A percentile compares a stretch with the other conserved stretches of the same genome.
phyloP scores from a whole-genome alignment of 345 rosid genomes.

The Citrus unshiu region DNA sequence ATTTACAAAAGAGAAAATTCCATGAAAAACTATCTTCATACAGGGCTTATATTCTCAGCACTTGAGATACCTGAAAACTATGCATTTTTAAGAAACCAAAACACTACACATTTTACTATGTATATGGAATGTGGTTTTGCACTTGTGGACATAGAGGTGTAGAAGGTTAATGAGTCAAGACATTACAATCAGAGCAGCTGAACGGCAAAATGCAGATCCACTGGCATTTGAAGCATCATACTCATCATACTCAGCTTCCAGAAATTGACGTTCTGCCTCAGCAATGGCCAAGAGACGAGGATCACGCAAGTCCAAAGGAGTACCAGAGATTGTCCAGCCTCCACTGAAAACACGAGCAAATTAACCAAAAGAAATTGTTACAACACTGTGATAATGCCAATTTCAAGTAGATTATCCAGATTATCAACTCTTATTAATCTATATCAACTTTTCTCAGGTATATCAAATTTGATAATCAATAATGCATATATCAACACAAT shows the following conservation, averaged over 20 bases:
- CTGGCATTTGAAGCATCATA: slow-evolving; percentile 73
- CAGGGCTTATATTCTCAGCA: background rate
- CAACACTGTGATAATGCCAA: background rate
- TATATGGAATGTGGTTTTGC: background rate
- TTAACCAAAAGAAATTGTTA: background rate
- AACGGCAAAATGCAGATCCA: slow-evolving; percentile 91
- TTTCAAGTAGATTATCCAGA: background rate
- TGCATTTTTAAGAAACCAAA: background rate
- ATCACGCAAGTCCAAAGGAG: slow-evolving; percentile 71
- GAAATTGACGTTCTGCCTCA: slow-evolving; percentile 84
- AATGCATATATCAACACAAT: background rate
- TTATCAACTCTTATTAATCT: background rate
- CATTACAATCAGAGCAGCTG: slow-evolving; percentile 80
- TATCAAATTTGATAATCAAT: background rate
- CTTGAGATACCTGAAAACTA: background rate
- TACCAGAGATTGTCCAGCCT: slow-evolving; percentile 91
- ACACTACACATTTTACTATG: background rate
- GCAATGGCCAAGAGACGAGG: slow-evolving; percentile 86
- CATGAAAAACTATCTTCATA: background rate
- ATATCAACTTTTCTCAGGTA: slow-evolving; percentile 1
- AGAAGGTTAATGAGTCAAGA: slow-evolving; percentile 2
- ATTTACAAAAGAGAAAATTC: background rate
- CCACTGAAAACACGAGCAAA: slow-evolving; percentile 43
- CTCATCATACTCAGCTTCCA: slow-evolving; percentile 85
- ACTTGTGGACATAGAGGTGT: background rate